A percentile compares a stretch with the other conserved stretches of the same genome.
phyloP scores from a whole-genome alignment of 306 rosid species.

The Quercus ilex region DNA sequence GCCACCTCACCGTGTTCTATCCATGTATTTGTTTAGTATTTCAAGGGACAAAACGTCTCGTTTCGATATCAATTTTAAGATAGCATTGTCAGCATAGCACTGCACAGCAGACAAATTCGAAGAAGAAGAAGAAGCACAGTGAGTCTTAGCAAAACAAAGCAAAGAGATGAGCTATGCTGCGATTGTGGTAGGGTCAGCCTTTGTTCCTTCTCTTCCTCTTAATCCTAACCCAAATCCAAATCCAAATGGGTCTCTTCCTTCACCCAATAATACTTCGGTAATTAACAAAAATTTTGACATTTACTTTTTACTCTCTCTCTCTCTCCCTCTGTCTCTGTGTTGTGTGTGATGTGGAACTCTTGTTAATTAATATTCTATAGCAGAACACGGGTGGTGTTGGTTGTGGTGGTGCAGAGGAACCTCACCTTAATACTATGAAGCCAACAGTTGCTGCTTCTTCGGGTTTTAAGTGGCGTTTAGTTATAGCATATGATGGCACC shows the following conservation, averaged over 20 bases:
- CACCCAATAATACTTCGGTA: background rate
- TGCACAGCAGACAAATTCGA: too few relatives aligned
- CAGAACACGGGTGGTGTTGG: conserved; percentile 11
- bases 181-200: background rate
- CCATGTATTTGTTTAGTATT: too few relatives aligned
- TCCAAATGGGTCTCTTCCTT: background rate
- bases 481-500: conserved; percentile 54
- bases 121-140: too few relatives aligned
- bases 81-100: too few relatives aligned
- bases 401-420: conserved; percentile 14
- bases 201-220: background rate
- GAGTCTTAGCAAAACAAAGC: too few relatives aligned
- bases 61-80: too few relatives aligned
- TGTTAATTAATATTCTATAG: background rate
- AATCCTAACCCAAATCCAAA: background rate
- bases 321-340: background rate
- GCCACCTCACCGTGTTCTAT: too few relatives aligned
- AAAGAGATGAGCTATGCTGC: conserved; percentile 3
- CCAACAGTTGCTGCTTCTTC: conserved; percentile 16
- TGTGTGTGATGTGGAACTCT: background rate
- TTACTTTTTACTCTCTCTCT: background rate
- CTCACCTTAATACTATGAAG: conserved; percentile 17
- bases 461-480: conserved; percentile 50
- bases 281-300: background rate
- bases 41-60: too few relatives aligned